These are phyloP conservation scores for Bromus sterilis DNA, from an alignment of 176 grass and related monocot species.

Conservation along the genomic window DNA sequence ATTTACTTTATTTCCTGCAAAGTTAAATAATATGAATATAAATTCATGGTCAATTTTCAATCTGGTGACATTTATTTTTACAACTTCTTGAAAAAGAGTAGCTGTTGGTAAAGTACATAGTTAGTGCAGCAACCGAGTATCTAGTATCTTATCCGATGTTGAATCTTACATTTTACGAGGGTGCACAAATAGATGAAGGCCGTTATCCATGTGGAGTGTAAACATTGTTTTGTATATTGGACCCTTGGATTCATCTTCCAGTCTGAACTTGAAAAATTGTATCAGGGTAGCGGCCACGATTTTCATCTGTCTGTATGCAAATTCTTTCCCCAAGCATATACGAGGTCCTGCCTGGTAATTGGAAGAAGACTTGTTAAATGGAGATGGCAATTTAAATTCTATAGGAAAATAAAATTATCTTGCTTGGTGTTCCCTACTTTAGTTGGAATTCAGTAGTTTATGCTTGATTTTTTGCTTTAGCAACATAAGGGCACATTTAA, in stretches of 20 bases:
- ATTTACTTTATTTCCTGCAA: neutral
- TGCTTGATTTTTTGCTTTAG: constrained; percentile 3
- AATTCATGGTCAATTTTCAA: neutral
- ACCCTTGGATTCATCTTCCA: constrained; percentile 21
- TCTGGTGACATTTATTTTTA: neutral
- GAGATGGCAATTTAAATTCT: neutral
- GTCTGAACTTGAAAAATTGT: constrained; percentile 34
- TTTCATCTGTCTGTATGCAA: constrained; percentile 71
- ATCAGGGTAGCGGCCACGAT: constrained; percentile 41
- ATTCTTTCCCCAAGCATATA: constrained; percentile 62
- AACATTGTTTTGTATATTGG: constrained; percentile 20
- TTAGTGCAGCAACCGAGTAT: neutral
- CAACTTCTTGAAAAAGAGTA: neutral
- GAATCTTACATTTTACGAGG: neutral
- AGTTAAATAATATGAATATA: neutral
- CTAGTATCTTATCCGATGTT: neutral
- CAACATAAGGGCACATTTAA: neutral
- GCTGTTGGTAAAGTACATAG: neutral
- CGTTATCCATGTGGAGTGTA: constrained; percentile 25
- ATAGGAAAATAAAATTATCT: neutral
- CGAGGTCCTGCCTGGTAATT: constrained; percentile 43
- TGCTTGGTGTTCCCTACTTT: neutral
- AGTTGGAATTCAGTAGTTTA: neutral
- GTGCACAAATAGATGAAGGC: constrained; percentile 19
- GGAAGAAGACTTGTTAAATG: neutral